Percentiles rank a stretch among this genome's conserved stretches.
Evolutionary conservation across 2,329 filamentous ascomycete genomes (phyloP).

Genomic region (Calonectria fujianensis): DNA sequence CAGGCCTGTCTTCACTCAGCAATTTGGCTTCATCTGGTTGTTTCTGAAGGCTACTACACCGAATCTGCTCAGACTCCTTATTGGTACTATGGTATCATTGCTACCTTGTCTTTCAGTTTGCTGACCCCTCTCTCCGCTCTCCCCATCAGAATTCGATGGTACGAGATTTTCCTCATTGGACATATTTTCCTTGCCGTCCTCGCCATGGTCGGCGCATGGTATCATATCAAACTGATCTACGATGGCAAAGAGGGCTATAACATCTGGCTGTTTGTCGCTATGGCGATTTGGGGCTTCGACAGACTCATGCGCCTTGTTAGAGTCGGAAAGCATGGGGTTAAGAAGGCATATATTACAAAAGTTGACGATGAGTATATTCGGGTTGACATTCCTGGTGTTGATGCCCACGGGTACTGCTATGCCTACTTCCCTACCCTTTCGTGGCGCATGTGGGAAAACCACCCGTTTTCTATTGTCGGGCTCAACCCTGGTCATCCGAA

Average conservation of each 20-base stretch:
- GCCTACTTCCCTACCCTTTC: slow-evolving; percentile 57
- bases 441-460: slow-evolving; percentile 59
- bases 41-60: slow-evolving; percentile 53
- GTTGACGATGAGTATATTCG: slow-evolving; percentile 57
- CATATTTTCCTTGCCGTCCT: slow-evolving; percentile 66
- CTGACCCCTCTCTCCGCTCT: slow-evolving; percentile 60
- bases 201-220: slow-evolving; percentile 64
- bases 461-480: slow-evolving; percentile 58
- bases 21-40: slow-evolving; percentile 62
- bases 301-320: slow-evolving; percentile 52
- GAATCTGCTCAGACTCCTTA: slow-evolving; percentile 56
- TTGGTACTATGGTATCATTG: slow-evolving; percentile 67
- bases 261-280: slow-evolving; percentile 55
- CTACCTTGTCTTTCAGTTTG: slow-evolving; percentile 58
- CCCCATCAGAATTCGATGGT: slow-evolving; percentile 60
- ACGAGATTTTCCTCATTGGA: slow-evolving; percentile 66
- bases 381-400: slow-evolving; percentile 54
- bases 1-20: slow-evolving; percentile 68
- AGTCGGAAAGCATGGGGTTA: slow-evolving; percentile 50
- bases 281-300: slow-evolving; percentile 57
- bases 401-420: slow-evolving; percentile 56
- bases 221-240: slow-evolving; percentile 63
- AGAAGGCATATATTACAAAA: slow-evolving; percentile 53
- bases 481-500: slow-evolving; percentile 40
- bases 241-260: slow-evolving; percentile 65